Evolutionary conservation across 495 filamentous ascomycete genomes (phyloP), one percentile per base, ranked within the genome.

Genomic region (Aspergillus leporis): DNA sequence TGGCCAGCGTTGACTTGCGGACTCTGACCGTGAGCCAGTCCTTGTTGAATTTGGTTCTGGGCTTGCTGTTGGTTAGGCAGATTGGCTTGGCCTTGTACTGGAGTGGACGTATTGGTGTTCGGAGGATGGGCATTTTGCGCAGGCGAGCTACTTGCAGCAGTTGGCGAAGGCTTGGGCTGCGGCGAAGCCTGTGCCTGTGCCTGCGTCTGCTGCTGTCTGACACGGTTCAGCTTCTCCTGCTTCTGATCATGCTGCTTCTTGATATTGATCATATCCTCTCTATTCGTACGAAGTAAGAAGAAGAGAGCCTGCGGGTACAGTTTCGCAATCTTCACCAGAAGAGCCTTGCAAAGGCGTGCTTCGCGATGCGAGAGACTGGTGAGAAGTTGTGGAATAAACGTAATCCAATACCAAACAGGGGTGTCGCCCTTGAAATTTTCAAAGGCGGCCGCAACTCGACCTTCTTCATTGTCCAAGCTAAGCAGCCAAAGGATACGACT

Each of bases 321-420:
- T 77, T 96, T 98, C 34, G 95, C 95, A 65, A 99, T 92, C 77
- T 96, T 97, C 22, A 89, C 81, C 21, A 99, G 78, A 34, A 99
- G 87, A 47, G 76, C 81, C 56, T 93, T 86, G 59, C 92, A 87
- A 49, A 95, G 85, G n/a, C 84, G 83, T 16, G 91, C 92, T 74
- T 99, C 95, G 56, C 90, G 91, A 61, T 96, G 88, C 10, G 87
- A 90, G 58, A 98, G 78, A 53, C 92, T 93, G 41, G 89, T 90
- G 28, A 99, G 81, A 43, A 99, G 83, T 69, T 99, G 95, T 22
- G 95, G 95, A 62, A 99, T 97, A 70, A 92, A 99, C 0, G 94
- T 97, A 56, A 97, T 97, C 95, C 95, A 99, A 73, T 97, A 98
- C 95, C 95, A 99, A 18, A 94, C 89, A 1, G 91, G 92, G 7